Base-by-base conservation (phyloP, 1,284 basidiomycete species). In the Irpex sp. region DNA sequence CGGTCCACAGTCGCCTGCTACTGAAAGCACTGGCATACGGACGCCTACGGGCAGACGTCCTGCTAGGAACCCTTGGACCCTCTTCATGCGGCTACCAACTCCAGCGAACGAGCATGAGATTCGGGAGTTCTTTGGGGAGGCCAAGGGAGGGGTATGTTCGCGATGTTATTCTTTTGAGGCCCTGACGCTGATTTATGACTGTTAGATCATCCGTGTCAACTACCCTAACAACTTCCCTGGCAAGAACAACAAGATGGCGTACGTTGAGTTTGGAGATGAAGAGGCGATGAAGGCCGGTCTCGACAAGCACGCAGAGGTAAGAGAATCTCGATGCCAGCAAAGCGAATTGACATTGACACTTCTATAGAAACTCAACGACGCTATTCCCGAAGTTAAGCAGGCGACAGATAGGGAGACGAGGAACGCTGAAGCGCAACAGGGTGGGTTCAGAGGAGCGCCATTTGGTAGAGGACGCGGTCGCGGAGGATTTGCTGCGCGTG, bases 191-290 rank as follows among this genome's bases (percentile, higher is more conserved):
- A 43, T 43, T 68, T 15, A 53, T 59, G 47, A 61, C 26, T 39
- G 57, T 6, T 64, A 94, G 90, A 90, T 95, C 69, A 88, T 84
- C 37, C 81, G 83, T 61, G 81, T 95, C 66, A 84, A 85, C 68
- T 84, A 92, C 67, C 90, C 90, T 1, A 68, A 75, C 49, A 72
- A 78, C n/a, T 79, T 75, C 64, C 69, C 76, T 5, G 82, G 83
- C 31, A 83, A 83, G 62, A 78, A 66, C 61, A 76, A 79, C 68
- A 87, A 80, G 68, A 79, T 91, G 62, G 91, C 86, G 1, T 96
- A 94, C 69, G 85, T 95, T 63, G 94, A 96, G 73, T 96, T 95
- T 74, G 89, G 84, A 5, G 90, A 90, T 69, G 93, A 95, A 70
- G 89, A 89, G 55, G 81, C 86, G 21, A 92, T 95, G 90, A 89